Base-by-base conservation (phyloP, 805 yeast genomes). In the Wickerhamiella siamensis region DNA sequence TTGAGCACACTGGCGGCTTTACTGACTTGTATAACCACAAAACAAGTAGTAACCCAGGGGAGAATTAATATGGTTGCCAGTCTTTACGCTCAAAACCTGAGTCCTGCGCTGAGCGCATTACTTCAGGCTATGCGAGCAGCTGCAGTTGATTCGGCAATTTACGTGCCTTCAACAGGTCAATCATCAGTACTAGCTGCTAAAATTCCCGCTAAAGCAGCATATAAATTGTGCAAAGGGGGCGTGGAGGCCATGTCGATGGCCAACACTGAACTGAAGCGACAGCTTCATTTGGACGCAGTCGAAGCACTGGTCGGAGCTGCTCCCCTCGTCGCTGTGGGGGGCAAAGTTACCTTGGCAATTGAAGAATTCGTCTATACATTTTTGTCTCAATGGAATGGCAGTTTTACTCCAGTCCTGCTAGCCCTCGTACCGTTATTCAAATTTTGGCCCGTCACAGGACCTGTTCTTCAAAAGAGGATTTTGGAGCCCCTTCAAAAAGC, bases 291-390 rank as follows among this genome's bases (percentile, higher is more conserved):
- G n/a, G 31, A 16, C 14, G 15, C 21, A 17, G 45, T 40, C 5
- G 19, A 37, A 15, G 15, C 36, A 3, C 14, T 44, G 37, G 43
- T 41, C 14, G 22, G 41, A 18, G 20, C 39, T 4, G 14, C 29
- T 19, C 44, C 47, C 4, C 5, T 33, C 10, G 39, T 41, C 1
- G 4, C 8, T 2, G 15, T 15, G 2, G 20, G 39, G 8, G 20
- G 24, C 3, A 24, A 21, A 6, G n/a, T 39, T 2, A 14, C 35
- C 15, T 26, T 42, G 31, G 40, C 45, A 2, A 27, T 44, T 6
- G 43, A 44, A 31, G 45, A 44, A 31, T 42, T 32, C 20, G 37
- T 27, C 4, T 42, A 41, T 17, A 19, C 3, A 20, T 36, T 32
- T 15, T 19, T 44, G 24, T 12, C 14, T 2, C 12, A 33, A 9